Percentiles rank a stretch among this genome's conserved stretches.
Conservation (phyloP, 2,329 filamentous ascomycete species). For the Daldinia sp. region DNA sequence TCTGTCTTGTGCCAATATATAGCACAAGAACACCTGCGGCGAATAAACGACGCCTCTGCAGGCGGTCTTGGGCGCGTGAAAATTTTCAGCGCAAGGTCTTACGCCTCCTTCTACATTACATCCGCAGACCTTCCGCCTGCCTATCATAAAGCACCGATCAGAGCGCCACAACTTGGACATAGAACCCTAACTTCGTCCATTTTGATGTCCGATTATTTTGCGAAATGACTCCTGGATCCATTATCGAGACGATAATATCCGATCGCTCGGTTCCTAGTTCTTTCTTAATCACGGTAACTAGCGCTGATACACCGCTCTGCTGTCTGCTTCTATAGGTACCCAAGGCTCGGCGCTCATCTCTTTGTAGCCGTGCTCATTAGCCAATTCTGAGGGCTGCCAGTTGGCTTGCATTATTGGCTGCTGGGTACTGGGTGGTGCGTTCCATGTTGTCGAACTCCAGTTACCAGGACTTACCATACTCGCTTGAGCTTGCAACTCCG, state of each 20-base stretch:
- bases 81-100: neutral
- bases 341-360: constrained; percentile 28
- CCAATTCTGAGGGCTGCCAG: constrained; percentile 31
- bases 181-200: neutral
- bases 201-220: neutral
- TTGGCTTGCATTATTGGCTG: constrained; percentile 19
- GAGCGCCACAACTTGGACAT: constrained; percentile 1
- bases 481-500: neutral
- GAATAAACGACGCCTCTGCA: neutral
- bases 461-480: neutral
- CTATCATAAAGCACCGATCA: constrained; percentile 6
- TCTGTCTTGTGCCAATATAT: neutral
- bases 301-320: constrained; percentile 12
- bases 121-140: neutral
- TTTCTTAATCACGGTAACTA: constrained; percentile 1
- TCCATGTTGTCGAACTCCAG: constrained; percentile 24
- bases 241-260: neutral
- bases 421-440: constrained; percentile 3
- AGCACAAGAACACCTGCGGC: neutral
- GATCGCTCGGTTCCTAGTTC: neutral
- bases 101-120: constrained; percentile 2
- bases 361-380: constrained; percentile 12
- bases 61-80: neutral
- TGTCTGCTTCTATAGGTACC: constrained; percentile 21
- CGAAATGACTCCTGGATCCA: neutral